phyloP scores from a whole-genome alignment of 129 eudicot species.

The Smallanthus sonchifolius region DNA sequence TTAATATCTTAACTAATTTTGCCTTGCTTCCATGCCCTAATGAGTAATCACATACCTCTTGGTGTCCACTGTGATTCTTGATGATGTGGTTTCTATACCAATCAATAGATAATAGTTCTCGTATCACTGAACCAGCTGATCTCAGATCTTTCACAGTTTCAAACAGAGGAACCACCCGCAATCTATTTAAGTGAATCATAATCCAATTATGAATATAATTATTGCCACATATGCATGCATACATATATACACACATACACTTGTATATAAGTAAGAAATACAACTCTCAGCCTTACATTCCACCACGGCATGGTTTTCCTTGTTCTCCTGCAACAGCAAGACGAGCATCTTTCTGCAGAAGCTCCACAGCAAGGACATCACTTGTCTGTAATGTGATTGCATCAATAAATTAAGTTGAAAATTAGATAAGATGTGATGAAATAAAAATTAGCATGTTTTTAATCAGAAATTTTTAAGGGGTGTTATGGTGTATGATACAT shows the following conservation, averaged over 20 bases:
- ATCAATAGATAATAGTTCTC: conserved; percentile 65
- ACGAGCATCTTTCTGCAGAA: conserved; percentile 90
- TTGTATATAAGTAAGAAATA: background rate
- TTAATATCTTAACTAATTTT: background rate
- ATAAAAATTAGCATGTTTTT: background rate
- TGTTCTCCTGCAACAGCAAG: conserved; percentile 67
- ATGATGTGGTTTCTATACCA: conserved; percentile 81
- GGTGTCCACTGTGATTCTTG: conserved; percentile 81
- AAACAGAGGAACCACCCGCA: conserved; percentile 89
- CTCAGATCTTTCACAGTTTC: conserved; percentile 95
- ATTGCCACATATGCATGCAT: background rate
- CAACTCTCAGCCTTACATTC: conserved; percentile 51
- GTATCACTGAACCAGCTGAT: conserved; percentile 83
- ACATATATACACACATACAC: background rate
- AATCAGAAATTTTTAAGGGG: background rate
- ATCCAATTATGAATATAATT: conserved; percentile 4
- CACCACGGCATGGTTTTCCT: conserved; percentile 73
- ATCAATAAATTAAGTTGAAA: background rate
- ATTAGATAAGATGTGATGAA: background rate
- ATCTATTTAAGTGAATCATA: conserved; percentile 41
- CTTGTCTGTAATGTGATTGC: conserved; percentile 59
- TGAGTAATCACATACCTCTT: conserved; percentile 50
- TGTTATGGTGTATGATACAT: conserved; percentile 41
- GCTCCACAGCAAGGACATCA: conserved; percentile 99
- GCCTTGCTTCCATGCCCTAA: background rate